These are phyloP conservation scores for Sequoia sempervirens DNA, from an alignment of 75 land plant genomes.

Conservation along the genomic window DNA sequence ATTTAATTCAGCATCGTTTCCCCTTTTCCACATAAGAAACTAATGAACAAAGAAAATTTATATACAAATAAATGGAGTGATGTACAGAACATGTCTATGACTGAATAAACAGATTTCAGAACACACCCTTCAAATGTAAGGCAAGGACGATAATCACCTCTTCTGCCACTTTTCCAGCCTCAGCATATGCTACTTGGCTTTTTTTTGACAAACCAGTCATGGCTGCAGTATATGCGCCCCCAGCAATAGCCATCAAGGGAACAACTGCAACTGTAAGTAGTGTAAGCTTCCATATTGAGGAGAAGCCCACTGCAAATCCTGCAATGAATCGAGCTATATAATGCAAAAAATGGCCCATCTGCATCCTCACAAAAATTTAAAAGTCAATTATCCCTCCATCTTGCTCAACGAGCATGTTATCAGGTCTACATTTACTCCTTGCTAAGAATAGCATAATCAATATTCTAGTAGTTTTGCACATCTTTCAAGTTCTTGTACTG, in stretches of 20 bases:
- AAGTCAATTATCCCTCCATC: background rate
- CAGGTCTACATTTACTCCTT: slow-evolving; percentile 4
- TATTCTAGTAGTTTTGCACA: slow-evolving; percentile 2
- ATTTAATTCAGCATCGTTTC: background rate
- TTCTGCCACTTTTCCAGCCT: slow-evolving; percentile 67
- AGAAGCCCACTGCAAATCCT: slow-evolving; percentile 69
- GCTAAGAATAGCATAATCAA: background rate
- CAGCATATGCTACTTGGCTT: slow-evolving; percentile 53
- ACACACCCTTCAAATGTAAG: background rate
- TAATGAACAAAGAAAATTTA: background rate
- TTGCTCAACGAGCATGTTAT: background rate
- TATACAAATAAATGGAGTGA: background rate
- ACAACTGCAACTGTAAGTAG: slow-evolving; percentile 67
- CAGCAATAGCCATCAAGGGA: slow-evolving; percentile 60
- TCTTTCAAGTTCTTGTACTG: background rate
- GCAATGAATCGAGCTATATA: slow-evolving; percentile 56
- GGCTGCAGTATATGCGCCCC: slow-evolving; percentile 50
- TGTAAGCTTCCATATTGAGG: slow-evolving; percentile 62
- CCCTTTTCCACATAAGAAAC: background rate
- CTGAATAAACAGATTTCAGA: background rate
- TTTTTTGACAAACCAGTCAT: slow-evolving; percentile 46
- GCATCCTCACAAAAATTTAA: slow-evolving; percentile 21
- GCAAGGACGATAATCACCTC: slow-evolving; percentile 35
- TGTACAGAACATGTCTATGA: background rate
- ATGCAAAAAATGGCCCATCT: slow-evolving; percentile 42